Conservation (phyloP, 2,329 filamentous ascomycete genomes). For the Colletotrichum sp. region DNA sequence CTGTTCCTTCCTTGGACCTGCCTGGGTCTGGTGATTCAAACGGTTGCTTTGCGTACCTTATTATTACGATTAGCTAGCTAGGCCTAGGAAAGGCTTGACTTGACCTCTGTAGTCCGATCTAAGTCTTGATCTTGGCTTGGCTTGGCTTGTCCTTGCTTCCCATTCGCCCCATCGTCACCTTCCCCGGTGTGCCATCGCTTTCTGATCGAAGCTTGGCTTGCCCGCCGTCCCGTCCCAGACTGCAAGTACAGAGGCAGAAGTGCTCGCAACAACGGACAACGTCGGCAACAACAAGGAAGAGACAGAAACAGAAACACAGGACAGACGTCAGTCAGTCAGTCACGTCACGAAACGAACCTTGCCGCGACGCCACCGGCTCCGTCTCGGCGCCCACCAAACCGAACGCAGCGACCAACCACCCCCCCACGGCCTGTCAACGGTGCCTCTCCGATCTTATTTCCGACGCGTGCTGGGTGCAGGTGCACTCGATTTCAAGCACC, state of each 20-base stretch:
- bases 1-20: neutral
- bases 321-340: neutral
- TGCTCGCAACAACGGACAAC: neutral
- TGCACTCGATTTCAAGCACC: neutral
- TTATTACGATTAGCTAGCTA: neutral
- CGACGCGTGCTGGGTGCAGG: neutral
- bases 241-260: neutral
- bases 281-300: neutral
- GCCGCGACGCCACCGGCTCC: conserved; percentile 10
- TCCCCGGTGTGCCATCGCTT: neutral
- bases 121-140: neutral
- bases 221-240: neutral
- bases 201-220: neutral
- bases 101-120: neutral
- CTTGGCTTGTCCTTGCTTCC: neutral
- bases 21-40: neutral
- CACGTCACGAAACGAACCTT: conserved; percentile 16
- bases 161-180: neutral
- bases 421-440: neutral
- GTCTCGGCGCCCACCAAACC: conserved; percentile 10
- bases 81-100: neutral
- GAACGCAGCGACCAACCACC: neutral
- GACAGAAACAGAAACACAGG: neutral
- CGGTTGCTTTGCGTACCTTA: neutral
- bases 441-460: neutral